Evolutionary conservation across 208 protist genomes (phyloP), one percentile per base, ranked within the genome.

Genomic region (Leishmania braziliensis): DNA sequence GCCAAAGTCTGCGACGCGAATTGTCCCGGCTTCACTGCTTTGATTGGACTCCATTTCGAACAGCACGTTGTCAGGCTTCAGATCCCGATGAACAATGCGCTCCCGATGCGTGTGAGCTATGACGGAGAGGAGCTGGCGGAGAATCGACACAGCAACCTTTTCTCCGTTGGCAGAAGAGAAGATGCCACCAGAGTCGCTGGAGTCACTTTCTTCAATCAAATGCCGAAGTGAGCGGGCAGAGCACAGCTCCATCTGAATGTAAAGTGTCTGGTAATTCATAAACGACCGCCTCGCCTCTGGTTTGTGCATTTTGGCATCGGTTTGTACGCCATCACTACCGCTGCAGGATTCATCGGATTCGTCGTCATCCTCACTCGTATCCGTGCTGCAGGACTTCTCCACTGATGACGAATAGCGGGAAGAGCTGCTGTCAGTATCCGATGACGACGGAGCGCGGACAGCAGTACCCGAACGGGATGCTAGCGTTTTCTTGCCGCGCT

Each of bases 191-290:
- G 78, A 79, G 18, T 83, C 84, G 60, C 73, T 79, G 60, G 79
- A 88, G 62, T 93, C 88, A 51, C 91, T 83, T 77, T 89, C 79
- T 16, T 97, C 93, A 84, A 97, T 94, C 46, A 97, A 75, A 76
- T 95, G 86, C 33, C 92, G 86, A 33, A 97, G 85, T 14, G 92
- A 94, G 43, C 87, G 82, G 23, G 92, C 87, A 29, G 90, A 91
- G 80, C 94, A 97, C 68, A 97, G 84, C 82, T 97, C 92, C 94
- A 97, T 97, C 73, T 96, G 92, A 81, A 97, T 95, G 82, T 96
- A 97, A 33, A 97, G 86, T 48, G 94, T 97, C 77, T 93, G 88
- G 81, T 73, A 80, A 16, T 80, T 63, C 20, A 62, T 33, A n/a
- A 12, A 46, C 2, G 81, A 12, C 29, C 18, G 72, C 29, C 14